Evolutionary conservation across 345 rosid species (phyloP), one percentile per base, ranked within the genome.

Genomic region (Acer campestre): DNA sequence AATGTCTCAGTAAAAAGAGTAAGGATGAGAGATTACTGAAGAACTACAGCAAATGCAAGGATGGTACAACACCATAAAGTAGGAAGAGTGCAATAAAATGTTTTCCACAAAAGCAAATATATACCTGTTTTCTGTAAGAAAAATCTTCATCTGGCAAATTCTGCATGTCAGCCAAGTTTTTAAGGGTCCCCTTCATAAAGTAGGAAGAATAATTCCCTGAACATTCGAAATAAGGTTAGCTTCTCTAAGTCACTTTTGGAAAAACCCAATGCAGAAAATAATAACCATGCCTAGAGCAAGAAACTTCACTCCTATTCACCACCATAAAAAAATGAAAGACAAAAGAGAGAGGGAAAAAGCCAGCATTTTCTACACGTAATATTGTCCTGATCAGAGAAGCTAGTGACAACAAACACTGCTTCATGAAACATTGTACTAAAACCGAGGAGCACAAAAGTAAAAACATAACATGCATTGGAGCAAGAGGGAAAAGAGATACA

Each of bases 91-190:
- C 22, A 56, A 22, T 55, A 27, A 14, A 31, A 67, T 49, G 7
- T 38, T 66, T 6, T 67, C 65, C 55, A 55, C 10, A 53, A 1
- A 51, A 58, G 67, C 59, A 74, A 42, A 77, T 7, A 46, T 67
- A 73, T 83, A 90, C 99, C 98, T 96, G 98, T 78, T 89, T 96
- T 82, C 94, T 88, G 80, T 75, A 85, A 73, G 95, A 91, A 82
- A 96, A 91, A 66, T 87, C 97, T 78, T 94, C 97, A 78, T 96
- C 99, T 8, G 98, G 84, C 80, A 94, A 81, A 70, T 79, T 87
- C 79, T 96, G 94, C 91, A 96, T 92, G 67, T 90, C 93, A 58
- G 92, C 89, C 80, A 96, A 84, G 86, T 89, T 92, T 88, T 85
- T 83, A 25, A 96, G 89, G 69, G 88, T 89, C 61, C 91, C 95